These are phyloP conservation scores for Dendryphion nanum DNA, from an alignment of 2,329 filamentous ascomycete species.

Conservation along the genomic window DNA sequence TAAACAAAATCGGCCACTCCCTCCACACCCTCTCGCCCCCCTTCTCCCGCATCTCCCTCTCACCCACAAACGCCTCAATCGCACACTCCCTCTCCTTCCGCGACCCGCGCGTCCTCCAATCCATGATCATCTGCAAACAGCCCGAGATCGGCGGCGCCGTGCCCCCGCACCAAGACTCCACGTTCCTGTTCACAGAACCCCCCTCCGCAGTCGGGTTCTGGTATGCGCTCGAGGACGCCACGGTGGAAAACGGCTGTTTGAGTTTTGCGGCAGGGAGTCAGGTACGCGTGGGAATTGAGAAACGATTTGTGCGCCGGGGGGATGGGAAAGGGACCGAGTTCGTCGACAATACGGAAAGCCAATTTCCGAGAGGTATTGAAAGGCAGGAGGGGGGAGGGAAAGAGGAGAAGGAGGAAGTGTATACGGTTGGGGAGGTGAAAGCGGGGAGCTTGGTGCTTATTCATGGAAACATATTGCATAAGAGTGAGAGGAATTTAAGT, in stretches of 20 bases:
- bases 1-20: constrained; percentile 66
- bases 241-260: constrained; percentile 80
- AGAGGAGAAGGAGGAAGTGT: constrained; percentile 52
- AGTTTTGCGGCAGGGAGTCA: constrained; percentile 85
- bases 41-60: constrained; percentile 54
- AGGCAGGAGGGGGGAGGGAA: constrained; percentile 18
- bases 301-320: constrained; percentile 70
- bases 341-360: constrained; percentile 62
- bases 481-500: constrained; percentile 91
- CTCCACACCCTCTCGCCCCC: constrained; percentile 47
- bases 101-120: constrained; percentile 80
- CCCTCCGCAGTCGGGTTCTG: constrained; percentile 93
- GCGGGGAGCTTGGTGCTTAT: constrained; percentile 89
- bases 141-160: constrained; percentile 93
- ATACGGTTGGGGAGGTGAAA: constrained; percentile 82
- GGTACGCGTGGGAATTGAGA: constrained; percentile 65
- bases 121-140: constrained; percentile 98
- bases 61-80: constrained; percentile 58
- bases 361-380: constrained; percentile 54
- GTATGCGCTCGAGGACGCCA: constrained; percentile 95
- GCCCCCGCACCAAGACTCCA: constrained; percentile 86
- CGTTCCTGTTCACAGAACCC: constrained; percentile 86
- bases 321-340: constrained; percentile 44
- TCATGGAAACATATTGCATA: constrained; percentile 92
- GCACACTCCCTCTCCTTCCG: constrained; percentile 69